Evolutionary conservation across 371 early-diverging fungal species (phyloP).

Genomic region (Catenaria anguillulae): DNA sequence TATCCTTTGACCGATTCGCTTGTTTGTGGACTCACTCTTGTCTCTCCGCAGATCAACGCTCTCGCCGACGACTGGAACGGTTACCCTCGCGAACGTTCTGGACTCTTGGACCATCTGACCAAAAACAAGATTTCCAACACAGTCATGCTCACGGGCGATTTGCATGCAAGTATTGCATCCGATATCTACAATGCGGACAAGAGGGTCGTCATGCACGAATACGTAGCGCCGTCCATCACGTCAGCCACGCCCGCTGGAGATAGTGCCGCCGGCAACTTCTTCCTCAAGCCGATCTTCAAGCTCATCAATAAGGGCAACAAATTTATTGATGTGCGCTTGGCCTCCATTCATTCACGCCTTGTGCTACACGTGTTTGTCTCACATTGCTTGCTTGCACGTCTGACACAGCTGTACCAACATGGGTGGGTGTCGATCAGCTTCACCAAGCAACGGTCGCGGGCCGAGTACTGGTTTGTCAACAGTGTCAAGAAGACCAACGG

Average conservation of each 20-base stretch:
- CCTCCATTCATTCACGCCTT: too few relatives aligned
- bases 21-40: too few relatives aligned
- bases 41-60: not conserved
- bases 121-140: not conserved
- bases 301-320: not conserved
- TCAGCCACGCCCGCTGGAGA: not conserved
- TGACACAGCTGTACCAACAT: not conserved
- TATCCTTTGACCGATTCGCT: too few relatives aligned
- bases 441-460: not conserved
- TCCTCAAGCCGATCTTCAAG: not conserved
- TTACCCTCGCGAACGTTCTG: not conserved
- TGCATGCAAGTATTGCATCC: not conserved
- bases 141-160: not conserved
- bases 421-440: not conserved
- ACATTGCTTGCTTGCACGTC: too few relatives aligned
- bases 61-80: not conserved
- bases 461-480: not conserved
- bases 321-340: not conserved
- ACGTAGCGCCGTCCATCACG: constrained; percentile 3
- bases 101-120: not conserved
- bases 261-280: not conserved
- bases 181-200: not conserved
- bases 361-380: too few relatives aligned
- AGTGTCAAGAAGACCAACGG: not conserved
- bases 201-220: not conserved